Percentiles rank a stretch among this genome's conserved stretches.
Evolutionary conservation across 257 asterid species (phyloP).

Genomic region (Forsythia suspensa): DNA sequence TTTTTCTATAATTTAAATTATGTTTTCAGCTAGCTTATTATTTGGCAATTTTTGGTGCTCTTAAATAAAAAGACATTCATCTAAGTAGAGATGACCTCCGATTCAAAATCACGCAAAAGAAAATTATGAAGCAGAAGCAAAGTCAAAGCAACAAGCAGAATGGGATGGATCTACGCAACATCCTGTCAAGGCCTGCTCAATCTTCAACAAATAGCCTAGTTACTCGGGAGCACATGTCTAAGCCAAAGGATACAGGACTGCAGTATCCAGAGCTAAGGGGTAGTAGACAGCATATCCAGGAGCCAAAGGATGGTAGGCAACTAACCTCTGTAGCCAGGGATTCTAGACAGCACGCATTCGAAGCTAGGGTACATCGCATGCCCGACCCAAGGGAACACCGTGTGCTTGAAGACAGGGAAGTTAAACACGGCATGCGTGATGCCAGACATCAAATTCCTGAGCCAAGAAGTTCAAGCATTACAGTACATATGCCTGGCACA

Average conservation of each 20-base stretch:
- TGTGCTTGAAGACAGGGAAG: conserved; percentile 37
- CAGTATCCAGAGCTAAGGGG: conserved; percentile 36
- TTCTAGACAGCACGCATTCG: conserved; percentile 32
- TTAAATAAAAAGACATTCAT: conserved; percentile 39
- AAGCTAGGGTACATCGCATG: conserved; percentile 7
- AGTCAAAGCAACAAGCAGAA: conserved; percentile 48
- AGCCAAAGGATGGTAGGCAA: conserved; percentile 37
- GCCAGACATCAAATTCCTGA: conserved; percentile 44
- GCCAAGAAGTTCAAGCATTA: conserved; percentile 33
- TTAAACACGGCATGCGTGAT: conserved; percentile 32
- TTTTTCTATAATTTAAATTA: conserved; percentile 16
- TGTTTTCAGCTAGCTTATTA: conserved; percentile 20
- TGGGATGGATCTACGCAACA: conserved; percentile 69
- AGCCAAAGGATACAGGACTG: conserved; percentile 40
- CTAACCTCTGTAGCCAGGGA: conserved; percentile 33
- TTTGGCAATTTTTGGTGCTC: conserved; percentile 21
- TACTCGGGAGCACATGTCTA: conserved; percentile 41
- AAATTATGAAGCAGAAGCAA: conserved; percentile 29
- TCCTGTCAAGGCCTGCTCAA: conserved; percentile 83
- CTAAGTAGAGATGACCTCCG: conserved; percentile 80
- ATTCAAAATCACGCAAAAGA: conserved; percentile 67
- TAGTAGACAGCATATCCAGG: conserved; percentile 34
- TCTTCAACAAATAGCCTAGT: conserved; percentile 50
- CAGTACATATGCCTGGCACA: conserved; percentile 25
- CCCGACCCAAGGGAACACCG: conserved; percentile 14